phyloP scores from a whole-genome alignment of 352 stramenopile species.

The Phytophthora pseudosyringae region DNA sequence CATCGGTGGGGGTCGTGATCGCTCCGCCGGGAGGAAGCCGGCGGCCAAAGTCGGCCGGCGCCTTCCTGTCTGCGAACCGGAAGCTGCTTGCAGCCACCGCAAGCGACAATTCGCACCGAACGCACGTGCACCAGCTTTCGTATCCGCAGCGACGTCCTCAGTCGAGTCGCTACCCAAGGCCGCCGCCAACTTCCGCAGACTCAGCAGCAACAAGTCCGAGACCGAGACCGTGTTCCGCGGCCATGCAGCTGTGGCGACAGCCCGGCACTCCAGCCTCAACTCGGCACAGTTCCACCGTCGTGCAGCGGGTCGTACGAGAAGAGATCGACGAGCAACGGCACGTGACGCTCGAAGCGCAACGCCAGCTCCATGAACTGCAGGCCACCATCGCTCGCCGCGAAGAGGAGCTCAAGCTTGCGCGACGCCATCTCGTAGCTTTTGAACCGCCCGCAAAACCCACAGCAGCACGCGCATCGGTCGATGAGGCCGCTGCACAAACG shows the following conservation, averaged over 20 bases:
- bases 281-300: constrained; percentile 26
- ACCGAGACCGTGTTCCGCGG: constrained; percentile 17
- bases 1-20: neutral
- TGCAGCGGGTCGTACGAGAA: constrained; percentile 54
- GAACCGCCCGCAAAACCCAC: constrained; percentile 13
- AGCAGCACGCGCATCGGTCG: constrained; percentile 7
- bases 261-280: constrained; percentile 11
- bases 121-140: constrained; percentile 5
- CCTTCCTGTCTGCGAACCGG: constrained; percentile 33
- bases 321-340: constrained; percentile 63
- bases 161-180: constrained; percentile 22
- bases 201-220: constrained; percentile 19
- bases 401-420: constrained; percentile 47
- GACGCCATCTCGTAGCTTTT: constrained; percentile 44
- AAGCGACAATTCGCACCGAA: constrained; percentile 1
- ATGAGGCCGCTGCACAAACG: neutral
- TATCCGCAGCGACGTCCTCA: constrained; percentile 14
- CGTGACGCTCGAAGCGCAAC: constrained; percentile 52
- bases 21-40: constrained; percentile 14
- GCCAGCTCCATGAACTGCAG: constrained; percentile 53
- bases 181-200: constrained; percentile 1
- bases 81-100: constrained; percentile 27
- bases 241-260: constrained; percentile 32
- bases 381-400: constrained; percentile 36
- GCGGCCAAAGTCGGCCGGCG: constrained; percentile 34